phyloP scores from a whole-genome alignment of 2,329 filamentous ascomycete species.

The Fusarium foetens region DNA sequence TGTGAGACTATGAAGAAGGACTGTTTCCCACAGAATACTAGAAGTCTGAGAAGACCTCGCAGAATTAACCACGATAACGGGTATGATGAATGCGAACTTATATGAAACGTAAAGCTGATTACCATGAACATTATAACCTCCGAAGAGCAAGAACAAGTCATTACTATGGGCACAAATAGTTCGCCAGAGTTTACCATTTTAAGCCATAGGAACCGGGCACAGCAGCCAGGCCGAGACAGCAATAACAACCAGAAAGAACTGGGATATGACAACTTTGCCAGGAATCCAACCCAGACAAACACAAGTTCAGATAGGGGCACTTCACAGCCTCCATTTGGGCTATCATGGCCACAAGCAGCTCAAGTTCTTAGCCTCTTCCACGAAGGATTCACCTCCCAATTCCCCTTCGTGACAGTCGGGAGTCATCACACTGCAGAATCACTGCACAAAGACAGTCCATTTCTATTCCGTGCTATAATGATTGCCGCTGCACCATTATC shows the following conservation, averaged over 20 bases:
- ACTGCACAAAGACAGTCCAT: constrained; percentile 50
- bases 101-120: neutral
- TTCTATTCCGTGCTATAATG: constrained; percentile 53
- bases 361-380: constrained; percentile 50
- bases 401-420: constrained; percentile 53
- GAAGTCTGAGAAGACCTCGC: constrained; percentile 46
- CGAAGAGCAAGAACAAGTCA: neutral
- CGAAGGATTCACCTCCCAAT: constrained; percentile 48
- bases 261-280: neutral
- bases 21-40: constrained; percentile 46
- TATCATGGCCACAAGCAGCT: constrained; percentile 54
- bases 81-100: constrained; percentile 23
- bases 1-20: constrained; percentile 44
- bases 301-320: neutral
- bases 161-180: neutral
- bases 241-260: neutral
- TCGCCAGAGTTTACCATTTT: neutral
- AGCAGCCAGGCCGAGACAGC: neutral
- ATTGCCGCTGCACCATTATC: constrained; percentile 50
- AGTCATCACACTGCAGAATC: constrained; percentile 44
- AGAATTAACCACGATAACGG: constrained; percentile 44
- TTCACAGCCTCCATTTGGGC: constrained; percentile 46
- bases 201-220: neutral
- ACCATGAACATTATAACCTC: neutral
- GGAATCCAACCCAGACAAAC: neutral